Evolutionary conservation across 2,329 filamentous ascomycete species (phyloP), one percentile per base, ranked within the genome.

Genomic region (Rasamsonia emersonii): DNA sequence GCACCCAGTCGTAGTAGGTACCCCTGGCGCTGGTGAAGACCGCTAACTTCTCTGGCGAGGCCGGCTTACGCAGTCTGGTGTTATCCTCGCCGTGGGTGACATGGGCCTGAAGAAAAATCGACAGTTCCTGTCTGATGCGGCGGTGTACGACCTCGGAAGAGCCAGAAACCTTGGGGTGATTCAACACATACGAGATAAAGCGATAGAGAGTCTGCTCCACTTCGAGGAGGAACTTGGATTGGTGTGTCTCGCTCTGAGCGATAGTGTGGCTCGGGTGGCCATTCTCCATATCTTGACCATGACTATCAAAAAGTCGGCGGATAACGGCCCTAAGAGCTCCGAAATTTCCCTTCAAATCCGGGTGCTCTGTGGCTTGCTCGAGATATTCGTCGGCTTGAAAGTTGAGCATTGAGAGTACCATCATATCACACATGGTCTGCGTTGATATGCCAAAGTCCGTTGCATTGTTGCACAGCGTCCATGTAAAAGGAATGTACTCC

Each of bases 1-100:
- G 38, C 9, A 43, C 41, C 50, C 50, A 52, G 6, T 36, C 15
- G 27, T 35, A 27, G 33, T 36, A 38, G 9, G 19, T 16, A 16
- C 19, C 20, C 15, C 17, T 17, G 10, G 17, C 16, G 7, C 15
- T 24, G 16, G 18, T 9, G 27, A 30, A 36, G 7, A 4, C 24
- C 17, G 14, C 17, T 17, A 23, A 17, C 18, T 17, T 8, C n/a
- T 27, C n/a, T n/a, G n/a, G n/a, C n/a, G n/a, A n/a, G n/a, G n/a
- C n/a, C n/a, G n/a, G n/a, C 13, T 32, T 5, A 5, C 19, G 17
- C 26, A 32, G 25, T 15, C 15, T 29, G n/a, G 19, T 10, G 39
- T 32, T 43, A 24, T 47, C 19, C 15, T 30, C 25, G 26, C 21
- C 35, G 2, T 44, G 40, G 2, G 11, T 26, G 14, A 40, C 28